Evolutionary conservation across 805 yeast genomes (phyloP).

Genomic region (Candida dajiaensis): DNA sequence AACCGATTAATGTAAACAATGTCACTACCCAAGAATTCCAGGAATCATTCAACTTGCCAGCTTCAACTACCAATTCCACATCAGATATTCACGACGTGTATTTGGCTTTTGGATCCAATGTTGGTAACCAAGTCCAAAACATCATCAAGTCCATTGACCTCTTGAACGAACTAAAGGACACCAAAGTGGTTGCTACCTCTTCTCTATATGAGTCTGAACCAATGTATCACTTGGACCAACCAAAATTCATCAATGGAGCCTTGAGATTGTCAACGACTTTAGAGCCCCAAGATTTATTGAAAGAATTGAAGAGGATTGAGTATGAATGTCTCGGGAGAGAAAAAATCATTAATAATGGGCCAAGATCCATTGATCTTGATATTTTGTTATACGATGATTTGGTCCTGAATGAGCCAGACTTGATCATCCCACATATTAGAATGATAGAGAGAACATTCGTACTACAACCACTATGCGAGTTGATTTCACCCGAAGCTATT

Average conservation of each 20-base stretch:
- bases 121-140: conserved; percentile 64
- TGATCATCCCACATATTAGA: conserved; percentile 79
- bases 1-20: conserved; percentile 9
- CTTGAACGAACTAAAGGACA: conserved; percentile 30
- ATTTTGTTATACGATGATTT: conserved; percentile 57
- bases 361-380: conserved; percentile 87
- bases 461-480: conserved; percentile 79
- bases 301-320: conserved; percentile 67
- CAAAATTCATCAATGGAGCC: conserved; percentile 80
- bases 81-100: conserved; percentile 45
- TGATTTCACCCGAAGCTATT: conserved; percentile 54
- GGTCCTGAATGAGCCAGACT: conserved; percentile 47
- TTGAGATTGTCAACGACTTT: conserved; percentile 56
- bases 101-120: conserved; percentile 86
- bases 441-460: conserved; percentile 92
- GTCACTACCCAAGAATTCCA: conserved; percentile 1
- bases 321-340: conserved; percentile 63
- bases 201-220: conserved; percentile 85
- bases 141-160: conserved; percentile 49
- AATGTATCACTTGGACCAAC: conserved; percentile 82
- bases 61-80: conserved; percentile 31
- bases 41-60: conserved; percentile 13
- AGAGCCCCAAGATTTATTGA: conserved; percentile 59
- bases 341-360: conserved; percentile 84
- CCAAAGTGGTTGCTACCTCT: conserved; percentile 54